Base-by-base conservation (phyloP, 2,329 filamentous ascomycete genomes). In the Aspergillus arachidicola region DNA sequence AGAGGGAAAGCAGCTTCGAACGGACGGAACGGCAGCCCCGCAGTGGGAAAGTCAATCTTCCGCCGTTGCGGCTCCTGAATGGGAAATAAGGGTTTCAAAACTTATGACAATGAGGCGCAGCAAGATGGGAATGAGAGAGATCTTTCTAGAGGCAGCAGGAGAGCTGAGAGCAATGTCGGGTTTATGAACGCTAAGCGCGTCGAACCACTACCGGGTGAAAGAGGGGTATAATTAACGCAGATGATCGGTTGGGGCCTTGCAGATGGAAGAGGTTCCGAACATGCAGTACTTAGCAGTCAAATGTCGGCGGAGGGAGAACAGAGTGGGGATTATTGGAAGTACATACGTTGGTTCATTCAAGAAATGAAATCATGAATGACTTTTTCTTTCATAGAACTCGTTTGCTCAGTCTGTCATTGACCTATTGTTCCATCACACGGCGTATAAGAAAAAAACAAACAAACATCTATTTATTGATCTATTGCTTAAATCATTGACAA, bases 21-120 rank as follows among this genome's bases (percentile, higher is more conserved):
- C 53, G 28, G 60, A 62, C 61, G 61, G 61, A 55, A 59, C 28
- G 56, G 59, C 16, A 64, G 64, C 64, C 64, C 64, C 64, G 64
- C 64, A 66, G 59, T 64, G 60, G 55, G 54, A 60, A 46, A 46
- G 54, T 53, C 58, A 63, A 60, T 62, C 60, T 58, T 56, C 59
- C 59, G 61, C 50, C 43, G 60, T 54, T 38, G 54, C 60, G 53
- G 54, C 54, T 58, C 53, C 57, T 30, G 59, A 45, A 51, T 7
- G 36, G 26, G 45, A 53, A 28, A 59, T 34, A 45, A 36, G 28
- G 38, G 51, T 36, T 55, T 55, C 51, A 23, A 36, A 55, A 36
- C n/a, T 14, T 28, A 21, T n/a, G 28, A 30, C n/a, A 32, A n/a
- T 34, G 51, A 55, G 45, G 48, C 23, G 48, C 58, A 45, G 55